Base-by-base conservation (phyloP, 2,329 filamentous ascomycete species). In the Chaetomium sp. region DNA sequence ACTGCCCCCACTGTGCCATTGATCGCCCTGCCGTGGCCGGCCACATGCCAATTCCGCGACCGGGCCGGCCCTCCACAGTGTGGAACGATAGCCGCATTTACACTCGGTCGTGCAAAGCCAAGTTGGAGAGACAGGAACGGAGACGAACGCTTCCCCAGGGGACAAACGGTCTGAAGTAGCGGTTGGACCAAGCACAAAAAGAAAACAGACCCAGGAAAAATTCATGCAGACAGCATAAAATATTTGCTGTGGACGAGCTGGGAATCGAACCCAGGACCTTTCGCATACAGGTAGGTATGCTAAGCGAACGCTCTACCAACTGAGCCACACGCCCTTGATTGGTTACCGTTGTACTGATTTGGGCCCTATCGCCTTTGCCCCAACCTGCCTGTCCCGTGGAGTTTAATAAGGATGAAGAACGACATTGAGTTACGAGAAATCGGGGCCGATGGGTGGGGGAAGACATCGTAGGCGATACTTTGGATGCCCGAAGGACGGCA, bases 231-330 rank as follows among this genome's bases (percentile, higher is more conserved):
- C 3, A 34, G 44, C 44, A 47, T 35, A 47, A 47, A 34, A 47
- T 36, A 49, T 2, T 27, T 27, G 19, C 19, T 51, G 4, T 62
- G 60, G 62, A 59, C 57, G 59, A 54, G 62, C 59, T 60, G 55
- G 60, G 59, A 64, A 61, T 62, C 57, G 60, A 62, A 63, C 60
- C 59, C 55, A 61, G 59, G 57, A 61, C 59, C 59, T 59, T 60
- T 59, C 57, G 55, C 59, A 61, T 53, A 55, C 53, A 49, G n/a
- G 1, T 6, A 12, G 38, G 42, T 42, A 56, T 59, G 57, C 59
- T 59, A 59, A 59, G 59, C 56, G 54, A 55, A 54, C 56, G 57
- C 61, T 62, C 61, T 60, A 61, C 56, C 59, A 61, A 60, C 54
- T 60, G 61, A 62, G 61, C 61, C 56, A 61, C 57, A 61, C 57